Evolutionary conservation across 2,329 filamentous ascomycete genomes (phyloP), one percentile per base, ranked within the genome.

Genomic region (Albophoma yamanashiensis): DNA sequence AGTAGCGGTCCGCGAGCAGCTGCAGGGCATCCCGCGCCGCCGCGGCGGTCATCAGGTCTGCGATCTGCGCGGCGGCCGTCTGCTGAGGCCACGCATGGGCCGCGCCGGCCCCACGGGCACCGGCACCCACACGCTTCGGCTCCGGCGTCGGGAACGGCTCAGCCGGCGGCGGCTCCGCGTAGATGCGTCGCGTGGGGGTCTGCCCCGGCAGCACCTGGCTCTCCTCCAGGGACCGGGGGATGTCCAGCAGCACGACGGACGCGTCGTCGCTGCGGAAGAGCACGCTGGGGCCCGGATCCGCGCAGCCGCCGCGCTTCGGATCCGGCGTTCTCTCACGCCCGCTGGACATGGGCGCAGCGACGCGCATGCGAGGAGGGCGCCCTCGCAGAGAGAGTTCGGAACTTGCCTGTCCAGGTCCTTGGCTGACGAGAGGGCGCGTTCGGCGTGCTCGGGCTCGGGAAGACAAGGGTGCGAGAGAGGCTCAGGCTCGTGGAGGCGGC

Each of bases 141-240:
- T 86, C 85, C 59, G 84, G 81, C 2, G 78, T 82, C 59, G 72
- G 71, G 69, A 80, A 83, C 31, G 81, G 79, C 56, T 62, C 62
- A 62, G 67, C 76, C 66, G 71, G 73, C 60, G 76, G 78, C 63
- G 67, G 67, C 60, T 70, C 74, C 50, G 82, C 83, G 62, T 80
- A 64, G 55, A 85, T 73, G 60, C 76, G 75, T 57, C 75, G 73
- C 56, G 63, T 62, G 59, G 74, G 70, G 27, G 65, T 61, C 40
- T 75, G 66, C 38, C 71, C 73, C 8, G 74, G 69, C 15, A 75
- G 74, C 40, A 79, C 78, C 72, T 92, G 89, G 22, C 83, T 84
- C 62, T 83, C 78, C 64, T 89, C 85, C 45, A 92, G 82, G 1
- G 89, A 89, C 22, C 78, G 76, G 31, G 89, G 88, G 55, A 91